These are phyloP conservation scores for Fraxinus angustifolia DNA, from an alignment of 305 asterid species.

Conservation along the genomic window DNA sequence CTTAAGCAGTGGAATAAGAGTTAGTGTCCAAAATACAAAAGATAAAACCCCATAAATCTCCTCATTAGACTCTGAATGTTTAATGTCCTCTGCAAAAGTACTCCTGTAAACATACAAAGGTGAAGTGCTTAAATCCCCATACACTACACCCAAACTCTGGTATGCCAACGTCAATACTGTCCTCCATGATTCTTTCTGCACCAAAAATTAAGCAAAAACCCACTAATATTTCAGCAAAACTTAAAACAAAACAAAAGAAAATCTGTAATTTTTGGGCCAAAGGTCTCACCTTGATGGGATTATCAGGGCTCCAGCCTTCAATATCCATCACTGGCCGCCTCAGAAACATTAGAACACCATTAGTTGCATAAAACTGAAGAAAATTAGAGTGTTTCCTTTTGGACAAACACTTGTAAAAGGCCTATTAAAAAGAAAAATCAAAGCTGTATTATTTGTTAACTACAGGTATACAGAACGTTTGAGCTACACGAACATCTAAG, in stretches of 20 bases:
- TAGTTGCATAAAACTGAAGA: slow-evolving; percentile 16
- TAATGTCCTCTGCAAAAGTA: slow-evolving; percentile 89
- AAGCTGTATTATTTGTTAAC: slow-evolving; percentile 12
- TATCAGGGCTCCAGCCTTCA: slow-evolving; percentile 52
- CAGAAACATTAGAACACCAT: slow-evolving; percentile 45
- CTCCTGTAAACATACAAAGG: slow-evolving; percentile 86
- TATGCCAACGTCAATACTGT: slow-evolving; percentile 70
- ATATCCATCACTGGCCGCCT: slow-evolving; percentile 62
- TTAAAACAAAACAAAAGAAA: neutral
- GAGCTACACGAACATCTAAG: slow-evolving; percentile 12
- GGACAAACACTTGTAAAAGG: slow-evolving; percentile 16
- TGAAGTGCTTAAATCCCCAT: slow-evolving; percentile 92
- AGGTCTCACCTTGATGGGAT: slow-evolving; percentile 61
- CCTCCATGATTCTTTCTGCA: slow-evolving; percentile 83
- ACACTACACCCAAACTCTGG: slow-evolving; percentile 86
- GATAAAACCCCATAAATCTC: slow-evolving; percentile 80
- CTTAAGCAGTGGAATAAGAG: slow-evolving; percentile 72
- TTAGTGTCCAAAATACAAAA: slow-evolving; percentile 81
- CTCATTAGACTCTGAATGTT: slow-evolving; percentile 77
- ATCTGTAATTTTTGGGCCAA: slow-evolving; percentile 8
- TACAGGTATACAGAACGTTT: neutral
- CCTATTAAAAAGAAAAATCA: slow-evolving; percentile 14
- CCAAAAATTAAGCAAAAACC: neutral
- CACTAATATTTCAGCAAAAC: neutral
- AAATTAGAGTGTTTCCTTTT: slow-evolving; percentile 19